Evolutionary conservation across 768 basidiomycete species (phyloP).

Genomic region (Kwoniella pini): DNA sequence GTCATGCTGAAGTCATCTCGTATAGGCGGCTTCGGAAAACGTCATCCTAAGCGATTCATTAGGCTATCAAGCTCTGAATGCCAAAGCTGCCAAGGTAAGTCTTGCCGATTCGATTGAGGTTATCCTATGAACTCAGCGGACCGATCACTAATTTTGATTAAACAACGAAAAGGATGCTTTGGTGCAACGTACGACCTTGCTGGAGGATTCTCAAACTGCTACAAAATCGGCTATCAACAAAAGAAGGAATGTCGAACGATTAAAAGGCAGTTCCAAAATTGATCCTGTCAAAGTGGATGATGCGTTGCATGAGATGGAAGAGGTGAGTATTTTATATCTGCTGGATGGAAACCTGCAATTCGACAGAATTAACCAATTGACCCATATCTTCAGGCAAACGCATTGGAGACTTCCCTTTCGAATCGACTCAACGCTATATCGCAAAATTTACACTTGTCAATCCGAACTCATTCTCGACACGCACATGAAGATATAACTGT

Average conservation of each 20-base stretch:
- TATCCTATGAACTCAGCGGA: too few species aligned
- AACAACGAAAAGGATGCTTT: constrained; percentile 61
- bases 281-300: constrained; percentile 62
- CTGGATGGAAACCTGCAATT: too few species aligned
- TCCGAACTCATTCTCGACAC: constrained; percentile 78
- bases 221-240: constrained; percentile 93
- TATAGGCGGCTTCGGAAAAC: constrained; percentile 80
- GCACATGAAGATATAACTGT: constrained; percentile 89
- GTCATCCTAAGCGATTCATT: constrained; percentile 94
- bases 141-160: neutral
- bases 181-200: constrained; percentile 79
- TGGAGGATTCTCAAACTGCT: constrained; percentile 92
- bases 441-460: constrained; percentile 82
- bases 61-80: constrained; percentile 95
- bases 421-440: constrained; percentile 90
- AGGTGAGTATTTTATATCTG: constrained; percentile 33
- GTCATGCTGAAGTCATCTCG: too few species aligned
- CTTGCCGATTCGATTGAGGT: too few species aligned
- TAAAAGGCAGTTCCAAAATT: constrained; percentile 61
- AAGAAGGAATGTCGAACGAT: constrained; percentile 72
- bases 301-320: constrained; percentile 52
- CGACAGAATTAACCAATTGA: too few species aligned
- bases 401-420: constrained; percentile 80
- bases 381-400: constrained; percentile 67
- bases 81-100: constrained; percentile 79